Evolutionary conservation across 2,329 filamentous ascomycete species (phyloP).

Genomic region (Myrmaecium sp.): DNA sequence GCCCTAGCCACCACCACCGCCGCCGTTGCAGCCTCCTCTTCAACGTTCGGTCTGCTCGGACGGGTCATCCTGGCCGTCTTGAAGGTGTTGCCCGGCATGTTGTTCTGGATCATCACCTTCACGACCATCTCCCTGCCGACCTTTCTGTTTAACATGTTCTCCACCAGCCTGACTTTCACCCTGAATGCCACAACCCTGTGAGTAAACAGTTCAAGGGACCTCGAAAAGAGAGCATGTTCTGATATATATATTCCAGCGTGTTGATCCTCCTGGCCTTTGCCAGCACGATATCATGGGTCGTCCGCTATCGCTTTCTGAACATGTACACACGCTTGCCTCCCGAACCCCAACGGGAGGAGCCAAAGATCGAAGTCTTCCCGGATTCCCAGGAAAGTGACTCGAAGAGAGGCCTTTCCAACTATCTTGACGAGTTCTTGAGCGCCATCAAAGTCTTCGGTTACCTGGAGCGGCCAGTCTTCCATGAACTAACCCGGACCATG

Average conservation of each 20-base stretch:
- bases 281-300: slow-evolving; percentile 82
- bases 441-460: slow-evolving; percentile 99
- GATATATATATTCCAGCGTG: slow-evolving; percentile 16
- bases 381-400: slow-evolving; percentile 78
- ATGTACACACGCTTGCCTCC: slow-evolving; percentile 91
- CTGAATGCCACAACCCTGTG: slow-evolving; percentile 97
- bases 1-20: slow-evolving; percentile 1
- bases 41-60: slow-evolving; percentile 28
- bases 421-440: slow-evolving; percentile 92
- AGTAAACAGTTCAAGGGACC: slow-evolving; percentile 13
- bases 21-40: slow-evolving; percentile 4
- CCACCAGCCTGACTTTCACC: slow-evolving; percentile 85
- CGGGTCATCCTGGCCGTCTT: slow-evolving; percentile 32
- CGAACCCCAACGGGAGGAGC: slow-evolving; percentile 89
- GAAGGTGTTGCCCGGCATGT: slow-evolving; percentile 37
- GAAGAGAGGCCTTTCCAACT: slow-evolving; percentile 87
- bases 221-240: slow-evolving; percentile 23
- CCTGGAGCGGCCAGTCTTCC: slow-evolving; percentile 87
- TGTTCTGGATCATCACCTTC: slow-evolving; percentile 72
- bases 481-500: slow-evolving; percentile 95
- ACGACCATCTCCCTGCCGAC: slow-evolving; percentile 78
- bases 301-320: slow-evolving; percentile 88
- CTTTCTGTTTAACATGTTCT: slow-evolving; percentile 77
- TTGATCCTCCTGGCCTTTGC: slow-evolving; percentile 59
- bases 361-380: slow-evolving; percentile 86